Base-by-base conservation (phyloP, 257 asterid genomes). In the Solanum gandarillasii region DNA sequence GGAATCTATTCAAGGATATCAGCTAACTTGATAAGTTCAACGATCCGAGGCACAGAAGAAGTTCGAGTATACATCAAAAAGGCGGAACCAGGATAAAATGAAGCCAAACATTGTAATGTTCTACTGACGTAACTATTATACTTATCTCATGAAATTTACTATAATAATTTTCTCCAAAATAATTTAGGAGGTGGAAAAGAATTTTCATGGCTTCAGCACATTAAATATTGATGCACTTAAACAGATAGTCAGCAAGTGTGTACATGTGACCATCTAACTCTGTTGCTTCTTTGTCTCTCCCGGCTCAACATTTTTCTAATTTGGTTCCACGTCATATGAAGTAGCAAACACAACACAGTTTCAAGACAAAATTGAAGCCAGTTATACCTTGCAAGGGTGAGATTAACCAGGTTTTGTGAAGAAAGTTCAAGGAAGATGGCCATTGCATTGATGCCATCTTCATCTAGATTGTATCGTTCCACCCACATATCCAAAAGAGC, bases 401-500 rank as follows among this genome's bases (percentile, higher is more conserved):
- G 90, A 78, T 91, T 87, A 55, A 88, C 87, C 74, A 91, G 88
- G 71, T 91, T 91, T 84, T 90, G 83, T 20, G 70, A 71, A 84
- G 87, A 89, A 38, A 91, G 91, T 79, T 86, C 81, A 62, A 46
- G 52, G 46, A 91, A 90, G 73, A 65, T 76, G 67, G n/a, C 36
- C 43, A 88, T 65, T 36, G 91, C 39, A 73, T 14, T 38, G 29
- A 87, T 43, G 21, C 89, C 91, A 10, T 88, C 90, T 67, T 86
- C 91, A 68, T 89, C 87, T 11, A 87, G 87, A 52, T 91, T 86
- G 89, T 88, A 91, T 34, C 88, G 43, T 86, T 91, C 93, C 68
- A 75, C 87, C 93, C 93, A 91, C 55, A 91, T 88, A 62, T 91
- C 93, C 88, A 85, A 32, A 62, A 91, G 89, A 68, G 88, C 84